Conservation (phyloP, 2,329 filamentous ascomycete species). For the Aspergillus nomiae region DNA sequence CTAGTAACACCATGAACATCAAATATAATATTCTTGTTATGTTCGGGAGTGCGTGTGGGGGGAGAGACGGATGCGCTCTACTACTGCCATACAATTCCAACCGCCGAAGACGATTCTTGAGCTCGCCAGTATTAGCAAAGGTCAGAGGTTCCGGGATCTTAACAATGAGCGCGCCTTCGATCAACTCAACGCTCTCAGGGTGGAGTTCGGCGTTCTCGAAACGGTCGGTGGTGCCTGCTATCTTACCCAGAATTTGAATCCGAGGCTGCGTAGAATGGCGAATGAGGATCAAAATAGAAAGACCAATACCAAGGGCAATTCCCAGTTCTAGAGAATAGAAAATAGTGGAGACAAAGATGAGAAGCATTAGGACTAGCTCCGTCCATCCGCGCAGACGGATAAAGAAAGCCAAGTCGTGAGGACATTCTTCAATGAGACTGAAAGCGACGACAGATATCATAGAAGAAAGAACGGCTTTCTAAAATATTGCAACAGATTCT, state of each 20-base stretch:
- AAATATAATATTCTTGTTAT: conserved; percentile 91
- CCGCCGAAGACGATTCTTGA: conserved; percentile 79
- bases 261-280: conserved; percentile 87
- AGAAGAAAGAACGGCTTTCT: conserved; percentile 90
- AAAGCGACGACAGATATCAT: conserved; percentile 96
- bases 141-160: conserved; percentile 97
- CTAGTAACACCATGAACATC: conserved; percentile 97
- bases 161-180: conserved; percentile 90
- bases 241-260: conserved; percentile 92
- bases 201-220: conserved; percentile 84
- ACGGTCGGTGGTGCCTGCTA: conserved; percentile 72
- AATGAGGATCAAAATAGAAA: conserved; percentile 87
- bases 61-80: conserved; percentile 81
- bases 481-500: conserved; percentile 7
- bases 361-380: conserved; percentile 81
- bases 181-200: conserved; percentile 75
- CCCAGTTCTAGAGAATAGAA: conserved; percentile 93
- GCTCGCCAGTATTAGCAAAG: conserved; percentile 92
- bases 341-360: conserved; percentile 89
- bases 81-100: conserved; percentile 90
- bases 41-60: conserved; percentile 75
- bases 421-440: conserved; percentile 92
- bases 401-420: conserved; percentile 91
- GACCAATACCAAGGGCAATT: conserved; percentile 88
- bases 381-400: conserved; percentile 79